Base-by-base conservation (phyloP, 208 protist genomes). In the Lotmaria passim region DNA sequence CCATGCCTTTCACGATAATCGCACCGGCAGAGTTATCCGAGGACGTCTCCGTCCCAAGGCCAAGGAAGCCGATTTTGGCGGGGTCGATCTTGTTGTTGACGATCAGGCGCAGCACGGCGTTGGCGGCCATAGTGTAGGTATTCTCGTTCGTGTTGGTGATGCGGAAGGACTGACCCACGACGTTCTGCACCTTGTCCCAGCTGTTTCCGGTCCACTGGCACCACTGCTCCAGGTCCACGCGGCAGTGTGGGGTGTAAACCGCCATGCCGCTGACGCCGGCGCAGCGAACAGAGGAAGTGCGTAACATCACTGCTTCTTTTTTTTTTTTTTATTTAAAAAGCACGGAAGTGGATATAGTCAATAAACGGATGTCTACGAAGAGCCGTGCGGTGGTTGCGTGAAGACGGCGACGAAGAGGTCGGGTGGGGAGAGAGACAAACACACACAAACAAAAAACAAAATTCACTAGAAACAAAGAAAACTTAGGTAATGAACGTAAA, bases 1-100 rank as follows among this genome's bases (percentile, higher is more conserved):
- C 76, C 92, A 97, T 97, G 10, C 92, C 92, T 41, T 89, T 90
- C 60, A 97, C 87, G 47, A 97, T 95, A 57, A 97, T 93, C n/a
- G 90, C 82, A 41, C 92, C 92, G 4, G 92, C 92, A 30, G 87
- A 91, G 87, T 97, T 97, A 57, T 97, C 92, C 1, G 90, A 91
- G 51, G 75, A 84, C 78, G 83, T 93, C 81, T 97, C 92, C 47
- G 92, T 97, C 56, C 92, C 92, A 38, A 97, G 86, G 30, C 90
- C 92, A 44, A 97, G 82, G 73, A 97, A 95, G 47, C 92, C 88
- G 47, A 97, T 77, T 53, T 87, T 83, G 51, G 73, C 47, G 53
- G 90, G 90, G 83, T 97, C 90, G 15, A 97, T 71, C 7, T 91
- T 78, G 80, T 97, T 87, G 71, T 94, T 86, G 24, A 94, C 63